Evolutionary conservation across 208 protist species (phyloP).

Genomic region (Herpetomonas tarakana): DNA sequence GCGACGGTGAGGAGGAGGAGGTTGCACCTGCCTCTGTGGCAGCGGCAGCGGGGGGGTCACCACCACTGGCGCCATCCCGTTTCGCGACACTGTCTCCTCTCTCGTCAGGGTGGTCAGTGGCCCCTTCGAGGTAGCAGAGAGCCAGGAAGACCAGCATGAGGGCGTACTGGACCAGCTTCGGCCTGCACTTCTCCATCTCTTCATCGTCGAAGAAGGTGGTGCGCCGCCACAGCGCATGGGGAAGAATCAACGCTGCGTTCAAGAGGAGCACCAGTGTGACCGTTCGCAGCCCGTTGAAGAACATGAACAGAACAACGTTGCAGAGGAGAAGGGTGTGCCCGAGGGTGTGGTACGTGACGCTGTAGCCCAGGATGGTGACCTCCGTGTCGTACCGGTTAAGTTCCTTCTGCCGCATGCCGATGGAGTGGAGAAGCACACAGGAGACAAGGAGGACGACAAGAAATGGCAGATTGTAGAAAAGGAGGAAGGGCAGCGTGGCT

Average conservation of each 20-base stretch:
- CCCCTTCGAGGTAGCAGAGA: slow-evolving; percentile 66
- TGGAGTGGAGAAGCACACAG: slow-evolving; percentile 34
- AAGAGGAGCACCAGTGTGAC: slow-evolving; percentile 28
- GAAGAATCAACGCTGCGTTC: slow-evolving; percentile 53
- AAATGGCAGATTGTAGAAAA: slow-evolving; percentile 59
- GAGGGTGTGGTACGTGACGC: slow-evolving; percentile 44
- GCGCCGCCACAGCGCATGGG: slow-evolving; percentile 63
- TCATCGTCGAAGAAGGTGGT: slow-evolving; percentile 86
- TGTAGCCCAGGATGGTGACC: slow-evolving; percentile 27
- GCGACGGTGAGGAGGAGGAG: not conserved
- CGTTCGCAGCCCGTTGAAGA: slow-evolving; percentile 51
- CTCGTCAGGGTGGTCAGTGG: slow-evolving; percentile 19
- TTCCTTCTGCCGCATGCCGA: slow-evolving; percentile 28
- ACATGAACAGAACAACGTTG: slow-evolving; percentile 33
- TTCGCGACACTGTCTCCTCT: too few relatives aligned
- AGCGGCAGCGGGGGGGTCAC: too few relatives aligned
- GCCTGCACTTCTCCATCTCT: slow-evolving; percentile 80
- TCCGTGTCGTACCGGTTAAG: slow-evolving; percentile 17
- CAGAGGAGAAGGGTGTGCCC: slow-evolving; percentile 33
- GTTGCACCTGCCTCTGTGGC: not conserved
- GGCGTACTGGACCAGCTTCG: slow-evolving; percentile 65
- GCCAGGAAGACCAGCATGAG: slow-evolving; percentile 43
- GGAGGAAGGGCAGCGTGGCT: slow-evolving; percentile 56
- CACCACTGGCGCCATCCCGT: too few relatives aligned
- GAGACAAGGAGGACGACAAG: slow-evolving; percentile 37